phyloP scores from a whole-genome alignment of 148 eudicot genomes.

The Persicaria maculosa region DNA sequence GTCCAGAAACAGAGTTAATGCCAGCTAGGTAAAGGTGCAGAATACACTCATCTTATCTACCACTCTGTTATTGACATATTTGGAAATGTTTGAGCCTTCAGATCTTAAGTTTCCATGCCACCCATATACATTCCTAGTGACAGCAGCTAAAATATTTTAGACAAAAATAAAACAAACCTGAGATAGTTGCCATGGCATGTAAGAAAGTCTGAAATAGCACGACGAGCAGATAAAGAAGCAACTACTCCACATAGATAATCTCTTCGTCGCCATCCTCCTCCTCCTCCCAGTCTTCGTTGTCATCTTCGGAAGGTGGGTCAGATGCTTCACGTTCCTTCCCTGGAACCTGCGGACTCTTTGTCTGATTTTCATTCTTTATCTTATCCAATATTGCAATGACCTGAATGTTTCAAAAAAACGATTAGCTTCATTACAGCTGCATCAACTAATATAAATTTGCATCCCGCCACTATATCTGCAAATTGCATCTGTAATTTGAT shows the following conservation, averaged over 20 bases:
- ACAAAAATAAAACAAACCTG: constrained; percentile 21
- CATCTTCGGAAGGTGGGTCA: constrained; percentile 31
- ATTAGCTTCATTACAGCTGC: constrained; percentile 5
- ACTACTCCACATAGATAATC: constrained; percentile 61
- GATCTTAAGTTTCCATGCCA: background rate
- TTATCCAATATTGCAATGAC: constrained; percentile 90
- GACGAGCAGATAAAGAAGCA: constrained; percentile 11
- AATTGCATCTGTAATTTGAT: background rate
- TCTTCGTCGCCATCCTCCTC: constrained; percentile 66
- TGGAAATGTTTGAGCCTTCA: constrained; percentile 5
- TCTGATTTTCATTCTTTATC: constrained; percentile 56
- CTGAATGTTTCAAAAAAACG: constrained; percentile 28
- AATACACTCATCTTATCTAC: background rate
- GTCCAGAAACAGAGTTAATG: background rate
- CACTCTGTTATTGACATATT: background rate
- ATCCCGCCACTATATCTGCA: background rate
- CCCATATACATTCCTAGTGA: background rate
- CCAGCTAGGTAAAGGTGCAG: background rate
- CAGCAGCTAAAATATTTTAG: background rate
- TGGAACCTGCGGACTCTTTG: constrained; percentile 17
- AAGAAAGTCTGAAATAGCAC: constrained; percentile 10
- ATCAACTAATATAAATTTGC: background rate
- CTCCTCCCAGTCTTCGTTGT: constrained; percentile 41
- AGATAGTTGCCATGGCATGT: constrained; percentile 9
- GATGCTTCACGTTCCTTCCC: constrained; percentile 26